A percentile compares a stretch with the other conserved stretches of the same genome.
These are phyloP conservation scores for Thymus mandschuricus DNA, from an alignment of 257 asterid genomes.

Conservation along the genomic window DNA sequence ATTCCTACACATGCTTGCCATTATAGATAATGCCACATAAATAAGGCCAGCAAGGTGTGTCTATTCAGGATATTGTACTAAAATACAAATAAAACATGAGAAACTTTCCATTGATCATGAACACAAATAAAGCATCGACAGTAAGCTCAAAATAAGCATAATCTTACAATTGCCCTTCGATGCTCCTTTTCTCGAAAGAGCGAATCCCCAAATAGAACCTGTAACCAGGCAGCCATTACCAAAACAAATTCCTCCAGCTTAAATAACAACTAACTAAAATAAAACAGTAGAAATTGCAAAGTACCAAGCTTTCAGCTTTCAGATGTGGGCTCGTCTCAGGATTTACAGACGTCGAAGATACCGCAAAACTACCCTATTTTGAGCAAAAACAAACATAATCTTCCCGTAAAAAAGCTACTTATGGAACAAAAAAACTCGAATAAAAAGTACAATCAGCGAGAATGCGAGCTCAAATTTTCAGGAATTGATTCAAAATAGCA, in stretches of 20 bases:
- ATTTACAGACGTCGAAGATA: constrained; percentile 70
- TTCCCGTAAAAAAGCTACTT: constrained; percentile 1
- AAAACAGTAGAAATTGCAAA: constrained; percentile 5
- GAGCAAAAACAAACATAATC: constrained; percentile 24
- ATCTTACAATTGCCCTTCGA: constrained; percentile 86
- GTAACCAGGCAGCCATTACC: constrained; percentile 33
- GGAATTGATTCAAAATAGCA: constrained; percentile 15
- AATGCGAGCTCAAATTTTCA: constrained; percentile 14
- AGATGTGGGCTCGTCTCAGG: constrained; percentile 77
- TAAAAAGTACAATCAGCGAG: background rate
- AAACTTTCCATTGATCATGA: constrained; percentile 9
- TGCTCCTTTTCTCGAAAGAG: constrained; percentile 74
- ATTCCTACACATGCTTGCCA: constrained; percentile 8
- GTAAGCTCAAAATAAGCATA: constrained; percentile 16
- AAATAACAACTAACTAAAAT: constrained; percentile 10
- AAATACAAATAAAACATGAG: background rate
- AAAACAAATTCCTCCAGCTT: constrained; percentile 26
- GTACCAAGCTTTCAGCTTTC: constrained; percentile 89
- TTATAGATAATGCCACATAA: constrained; percentile 1
- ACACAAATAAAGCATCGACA: background rate
- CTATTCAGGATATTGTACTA: background rate
- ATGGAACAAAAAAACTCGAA: constrained; percentile 1
- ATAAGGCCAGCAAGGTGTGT: constrained; percentile 7
- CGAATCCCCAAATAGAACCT: constrained; percentile 89
- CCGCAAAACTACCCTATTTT: constrained; percentile 83